These are phyloP conservation scores for Amphirosellinia nigrospora DNA, from an alignment of 495 filamentous ascomycete genomes.

Conservation along the genomic window DNA sequence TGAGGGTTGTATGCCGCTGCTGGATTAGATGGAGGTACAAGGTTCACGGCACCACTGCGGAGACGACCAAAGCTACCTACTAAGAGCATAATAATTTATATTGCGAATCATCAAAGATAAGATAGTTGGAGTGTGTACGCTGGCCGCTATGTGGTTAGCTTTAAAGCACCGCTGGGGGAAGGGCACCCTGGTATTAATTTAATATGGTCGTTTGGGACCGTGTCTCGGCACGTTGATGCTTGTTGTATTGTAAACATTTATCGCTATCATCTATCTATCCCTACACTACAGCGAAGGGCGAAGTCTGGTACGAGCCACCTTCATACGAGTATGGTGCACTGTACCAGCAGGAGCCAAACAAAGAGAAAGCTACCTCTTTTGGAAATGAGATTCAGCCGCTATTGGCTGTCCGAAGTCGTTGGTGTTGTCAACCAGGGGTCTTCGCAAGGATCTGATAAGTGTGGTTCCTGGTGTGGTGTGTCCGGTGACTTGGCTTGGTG, in stretches of 20 bases:
- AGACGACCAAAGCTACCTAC: not conserved
- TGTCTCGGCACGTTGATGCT: not conserved
- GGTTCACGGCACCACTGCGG: not conserved
- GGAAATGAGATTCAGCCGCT: constrained; percentile 7
- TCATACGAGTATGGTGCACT: not conserved
- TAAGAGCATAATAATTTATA: constrained; percentile 16
- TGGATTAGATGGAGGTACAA: constrained; percentile 5
- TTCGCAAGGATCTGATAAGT: not conserved
- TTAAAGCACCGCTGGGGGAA: not conserved
- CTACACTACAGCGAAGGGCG: not conserved
- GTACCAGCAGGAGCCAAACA: not conserved
- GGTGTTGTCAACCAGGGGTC: constrained; percentile 1
- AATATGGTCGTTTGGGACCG: not conserved
- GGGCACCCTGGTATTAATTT: not conserved
- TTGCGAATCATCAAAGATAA: not conserved
- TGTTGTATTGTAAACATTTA: not conserved
- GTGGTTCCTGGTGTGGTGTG: not conserved
- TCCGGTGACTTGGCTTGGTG: not conserved
- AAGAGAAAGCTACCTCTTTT: constrained; percentile 11
- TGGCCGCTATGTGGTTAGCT: not conserved
- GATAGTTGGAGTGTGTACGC: not conserved
- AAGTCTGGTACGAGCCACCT: not conserved
- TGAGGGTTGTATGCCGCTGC: constrained; percentile 8
- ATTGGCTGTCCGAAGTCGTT: constrained; percentile 1
- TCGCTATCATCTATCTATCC: too few relatives aligned